Evolutionary conservation across 192 early-diverging fungal species (phyloP).

Genomic region (Cetraspora pellucida): DNA sequence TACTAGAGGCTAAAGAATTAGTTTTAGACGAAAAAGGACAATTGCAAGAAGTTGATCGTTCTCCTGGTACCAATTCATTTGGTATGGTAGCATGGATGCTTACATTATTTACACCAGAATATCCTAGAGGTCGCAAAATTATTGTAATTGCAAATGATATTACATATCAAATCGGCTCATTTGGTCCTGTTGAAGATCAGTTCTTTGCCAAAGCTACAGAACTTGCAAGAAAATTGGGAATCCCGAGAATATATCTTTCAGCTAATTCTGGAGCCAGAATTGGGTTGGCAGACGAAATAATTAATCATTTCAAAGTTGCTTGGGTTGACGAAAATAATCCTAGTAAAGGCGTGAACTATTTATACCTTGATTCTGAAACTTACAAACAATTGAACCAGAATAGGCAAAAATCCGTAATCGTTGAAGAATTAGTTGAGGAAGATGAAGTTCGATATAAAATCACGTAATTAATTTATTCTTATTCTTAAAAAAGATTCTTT

Average conservation of each 20-base stretch:
- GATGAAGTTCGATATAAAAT: conserved; percentile 82
- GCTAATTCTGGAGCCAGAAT: conserved; percentile 99
- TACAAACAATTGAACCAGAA: conserved; percentile 63
- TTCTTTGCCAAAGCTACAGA: conserved; percentile 93
- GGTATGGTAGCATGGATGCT: conserved; percentile 98
- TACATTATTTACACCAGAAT: conserved; percentile 89
- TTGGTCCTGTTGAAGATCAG: conserved; percentile 91
- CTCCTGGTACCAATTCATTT: conserved; percentile 85
- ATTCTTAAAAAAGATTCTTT: no score
- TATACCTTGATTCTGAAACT: conserved; percentile 82
- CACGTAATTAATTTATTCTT: conserved; percentile 35
- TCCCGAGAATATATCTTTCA: conserved; percentile 93
- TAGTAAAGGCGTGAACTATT: conserved; percentile 87
- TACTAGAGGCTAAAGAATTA: conserved; percentile 83
- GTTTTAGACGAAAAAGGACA: conserved; percentile 80
- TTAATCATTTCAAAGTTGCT: conserved; percentile 79
- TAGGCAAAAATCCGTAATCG: conserved; percentile 69
- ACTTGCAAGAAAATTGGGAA: conserved; percentile 79
- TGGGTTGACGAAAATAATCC: conserved; percentile 86
- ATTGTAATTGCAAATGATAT: conserved; percentile 99
- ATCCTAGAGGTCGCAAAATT: conserved; percentile 81
- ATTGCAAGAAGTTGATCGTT: conserved; percentile 75
- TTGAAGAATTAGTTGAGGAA: conserved; percentile 69
- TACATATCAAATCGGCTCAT: conserved; percentile 95
- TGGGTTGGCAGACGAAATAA: conserved; percentile 93